These are phyloP conservation scores for Exophiala calicioides DNA, from an alignment of 2,329 filamentous ascomycete genomes.

Conservation along the genomic window DNA sequence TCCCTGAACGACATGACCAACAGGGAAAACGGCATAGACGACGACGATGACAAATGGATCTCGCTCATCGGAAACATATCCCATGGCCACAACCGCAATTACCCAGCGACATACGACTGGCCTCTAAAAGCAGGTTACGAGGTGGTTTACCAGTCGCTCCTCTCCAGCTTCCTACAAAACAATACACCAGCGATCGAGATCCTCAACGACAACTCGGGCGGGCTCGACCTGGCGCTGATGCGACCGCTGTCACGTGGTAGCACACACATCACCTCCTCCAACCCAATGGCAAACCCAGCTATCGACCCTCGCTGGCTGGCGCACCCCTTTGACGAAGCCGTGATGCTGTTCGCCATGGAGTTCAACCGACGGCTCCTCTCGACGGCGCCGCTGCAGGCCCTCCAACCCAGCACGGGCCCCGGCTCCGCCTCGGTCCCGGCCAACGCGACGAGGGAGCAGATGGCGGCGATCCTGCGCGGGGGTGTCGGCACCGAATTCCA, in stretches of 20 bases:
- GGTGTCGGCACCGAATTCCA: conserved; percentile 22
- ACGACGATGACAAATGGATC: conserved; percentile 1
- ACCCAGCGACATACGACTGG: conserved; percentile 15
- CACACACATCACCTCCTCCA: conserved; percentile 40
- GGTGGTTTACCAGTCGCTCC: conserved; percentile 11
- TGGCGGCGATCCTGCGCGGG: conserved; percentile 1
- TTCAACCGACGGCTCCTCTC: conserved; percentile 30
- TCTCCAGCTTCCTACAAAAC: conserved; percentile 1
- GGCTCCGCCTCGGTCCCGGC: too few relatives aligned
- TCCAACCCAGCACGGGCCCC: too few relatives aligned
- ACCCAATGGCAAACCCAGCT: conserved; percentile 39
- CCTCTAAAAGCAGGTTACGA: conserved; percentile 18
- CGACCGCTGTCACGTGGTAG: conserved; percentile 44
- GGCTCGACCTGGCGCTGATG: conserved; percentile 23
- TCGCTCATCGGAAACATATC: background rate
- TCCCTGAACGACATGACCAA: conserved; percentile 31
- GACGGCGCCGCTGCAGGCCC: background rate
- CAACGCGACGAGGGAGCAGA: conserved; percentile 7
- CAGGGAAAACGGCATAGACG: too few relatives aligned
- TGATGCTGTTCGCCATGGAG: conserved; percentile 37
- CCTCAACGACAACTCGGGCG: conserved; percentile 26
- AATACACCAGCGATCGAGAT: conserved; percentile 22
- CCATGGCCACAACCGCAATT: conserved; percentile 2
- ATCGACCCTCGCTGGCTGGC: conserved; percentile 50
- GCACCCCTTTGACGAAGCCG: conserved; percentile 45